Evolutionary conservation across 83 land plant genomes (phyloP), one percentile per base, ranked within the genome.

Genomic region (Picea engelmannii): DNA sequence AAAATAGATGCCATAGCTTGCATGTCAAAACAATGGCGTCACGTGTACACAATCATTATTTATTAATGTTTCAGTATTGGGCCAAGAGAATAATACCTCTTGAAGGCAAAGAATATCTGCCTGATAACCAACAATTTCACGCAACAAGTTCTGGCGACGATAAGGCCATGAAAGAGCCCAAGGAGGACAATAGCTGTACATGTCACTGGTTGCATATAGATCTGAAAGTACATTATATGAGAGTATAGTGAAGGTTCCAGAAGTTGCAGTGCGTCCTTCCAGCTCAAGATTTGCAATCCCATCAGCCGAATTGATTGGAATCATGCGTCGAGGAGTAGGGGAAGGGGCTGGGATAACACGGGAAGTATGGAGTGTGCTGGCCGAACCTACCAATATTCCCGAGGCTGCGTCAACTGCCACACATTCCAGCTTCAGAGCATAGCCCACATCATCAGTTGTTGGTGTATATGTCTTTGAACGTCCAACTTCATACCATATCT

Each of bases 401-500:
- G 96, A 91, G 70, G 89, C 93, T 40, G 82, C 87, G 82, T 95
- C 92, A 27, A 94, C 90, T 31, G 85, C 93, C 58, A 88, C 90
- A 87, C 99, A 97, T 66, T 97, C 99, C 86, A 97, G 89, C 85
- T 95, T 95, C 74, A 97, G 87, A 63, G 89, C 90, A 83, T 97
- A 94, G 31, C 98, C 98, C 74, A 95, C 89, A 85, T 97, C 99
- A 84, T 97, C 99, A 80, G 91, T 87, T 16, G 94, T 88, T 18
- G 99, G 99, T 10, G 99, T 97, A 79, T 97, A 97, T 15, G 92
- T 94, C 81, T 91, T 97, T 55, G 88, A 88, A 24, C 87, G 90
- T 25, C 98, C 99, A 68, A 97, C 98, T 89, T 97, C 99, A 86
- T 90, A 96, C 99, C 98, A 95, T 23, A 91, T 92, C 82, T 97